Evolutionary conservation across 2,329 filamentous ascomycete genomes (phyloP), one percentile per base, ranked within the genome.

Genomic region (Neurospora sp.): DNA sequence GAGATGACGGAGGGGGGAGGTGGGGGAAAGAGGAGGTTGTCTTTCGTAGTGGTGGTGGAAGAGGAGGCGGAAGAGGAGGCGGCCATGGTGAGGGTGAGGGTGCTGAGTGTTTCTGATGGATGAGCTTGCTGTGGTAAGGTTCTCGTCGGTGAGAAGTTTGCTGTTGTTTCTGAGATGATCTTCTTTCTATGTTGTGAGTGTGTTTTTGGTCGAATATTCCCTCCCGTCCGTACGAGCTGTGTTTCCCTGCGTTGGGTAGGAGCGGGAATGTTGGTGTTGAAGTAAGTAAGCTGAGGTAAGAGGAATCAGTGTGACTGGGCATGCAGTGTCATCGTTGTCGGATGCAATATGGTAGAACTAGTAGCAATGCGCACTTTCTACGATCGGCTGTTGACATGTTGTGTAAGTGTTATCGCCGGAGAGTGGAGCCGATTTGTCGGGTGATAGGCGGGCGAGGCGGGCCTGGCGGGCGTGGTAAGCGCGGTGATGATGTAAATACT

Each of bases 1-100:
- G 68, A 38, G 52, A 69, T 19, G 70, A 78, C 67, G 43, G 70
- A 69, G 15, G 41, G 33, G 5, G 70, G 67, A 8, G 62, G 39
- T 8, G 11, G 6, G 41, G 43, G 67, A 40, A 68, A 69, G 11
- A 66, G 41, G 23, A 67, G 67, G 46, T 33, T 65, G 33, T 52
- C 40, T 23, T 3, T 40, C 11, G 23, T 46, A 28, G 19, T 23
- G 36, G 40, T 67, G n/a, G 17, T 17, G 39, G 15, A 3, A 6
- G 5, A 6, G 39, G 39, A 3, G 39, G 39, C 5, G 39, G 41
- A 19, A 46, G 41, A 67, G 36, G 46, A 19, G n/a, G 38, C 12
- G 33, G 52, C 33, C 68, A 69, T 67, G 23, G 52, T 66, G 69
- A 52, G 36, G 52, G 23, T 17, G n/a, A 19, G 19, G 6, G 28